Conservation (phyloP, 106 monocot species). For the Amphibolis antarctica region DNA sequence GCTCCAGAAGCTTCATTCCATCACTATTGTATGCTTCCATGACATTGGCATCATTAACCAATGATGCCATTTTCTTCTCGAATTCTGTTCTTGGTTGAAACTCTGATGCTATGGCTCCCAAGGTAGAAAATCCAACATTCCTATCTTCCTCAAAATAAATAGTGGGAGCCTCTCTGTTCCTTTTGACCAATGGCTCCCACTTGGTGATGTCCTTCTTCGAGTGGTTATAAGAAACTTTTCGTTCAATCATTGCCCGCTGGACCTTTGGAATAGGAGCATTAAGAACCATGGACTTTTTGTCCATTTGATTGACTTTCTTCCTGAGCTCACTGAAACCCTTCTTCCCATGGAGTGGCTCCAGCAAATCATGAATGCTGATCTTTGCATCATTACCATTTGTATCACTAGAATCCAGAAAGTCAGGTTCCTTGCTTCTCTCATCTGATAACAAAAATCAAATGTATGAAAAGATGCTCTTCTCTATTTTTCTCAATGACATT, state of each 20-base stretch:
- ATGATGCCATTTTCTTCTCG: slow-evolving; percentile 75
- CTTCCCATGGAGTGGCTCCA: slow-evolving; percentile 55
- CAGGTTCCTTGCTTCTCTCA: slow-evolving; percentile 27
- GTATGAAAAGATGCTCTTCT: neutral
- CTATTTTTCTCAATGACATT: neutral
- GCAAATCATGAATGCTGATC: slow-evolving; percentile 33
- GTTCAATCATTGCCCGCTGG: slow-evolving; percentile 65
- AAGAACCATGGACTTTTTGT: slow-evolving; percentile 39
- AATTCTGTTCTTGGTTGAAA: slow-evolving; percentile 81
- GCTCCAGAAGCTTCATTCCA: slow-evolving; percentile 64
- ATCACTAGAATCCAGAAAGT: slow-evolving; percentile 17
- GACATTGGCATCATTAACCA: slow-evolving; percentile 43
- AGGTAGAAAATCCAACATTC: slow-evolving; percentile 50
- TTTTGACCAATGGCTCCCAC: slow-evolving; percentile 86
- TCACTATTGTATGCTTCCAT: slow-evolving; percentile 69
- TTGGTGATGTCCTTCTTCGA: slow-evolving; percentile 89
- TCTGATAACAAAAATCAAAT: slow-evolving; percentile 14
- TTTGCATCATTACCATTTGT: slow-evolving; percentile 11
- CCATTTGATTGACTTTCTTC: slow-evolving; percentile 36
- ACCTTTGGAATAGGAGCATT: slow-evolving; percentile 66
- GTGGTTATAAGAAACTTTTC: slow-evolving; percentile 55
- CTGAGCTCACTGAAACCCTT: slow-evolving; percentile 55
- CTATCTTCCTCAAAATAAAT: slow-evolving; percentile 63
- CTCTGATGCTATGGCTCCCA: slow-evolving; percentile 64
- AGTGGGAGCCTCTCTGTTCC: slow-evolving; percentile 81